Base-by-base conservation (phyloP, 225 moss, liverwort and hornwort species). In the Thuidium tamariscinum region DNA sequence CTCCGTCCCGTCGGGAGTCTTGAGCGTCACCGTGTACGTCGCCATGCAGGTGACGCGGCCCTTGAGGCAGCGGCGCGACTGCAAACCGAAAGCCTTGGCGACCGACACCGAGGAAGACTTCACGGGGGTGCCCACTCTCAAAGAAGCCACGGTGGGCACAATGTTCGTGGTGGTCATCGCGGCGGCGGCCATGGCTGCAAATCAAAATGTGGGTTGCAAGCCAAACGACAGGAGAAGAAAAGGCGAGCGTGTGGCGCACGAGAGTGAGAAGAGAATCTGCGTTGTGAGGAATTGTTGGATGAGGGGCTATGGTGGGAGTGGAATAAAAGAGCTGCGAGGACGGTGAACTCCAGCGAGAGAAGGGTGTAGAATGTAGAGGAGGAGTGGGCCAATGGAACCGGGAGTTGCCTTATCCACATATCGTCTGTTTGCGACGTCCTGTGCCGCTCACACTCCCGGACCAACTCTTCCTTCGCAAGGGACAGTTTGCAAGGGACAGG, bases 41-140 rank as follows among this genome's bases (percentile, higher is more conserved):
- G 88, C 79, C 88, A 78, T 82, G 82, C 90, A 90, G 25, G 90
- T 90, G 48, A 88, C 46, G 51, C 90, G 90, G 5, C 88, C 90
- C 90, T 74, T 60, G 61, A 61, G 46, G 82, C 60, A 77, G 34
- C 79, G 70, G 51, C 63, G 39, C 51, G 69, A 32, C 60, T 90
- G 88, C 78, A 90, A 52, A 15, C 90, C 90, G 73, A 90, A 90
- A 6, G 88, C 90, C 56, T 49, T 64, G n/a, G 86, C 89, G 42
- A 90, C 81, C 12, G 90, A 90, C 52, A 83, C 51, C 9, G 85
- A 72, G 37, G 90, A 69, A 7, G 66, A 36, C 36, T 76, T 54
- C 1, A 64, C 67, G 46, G 82, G 46, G 44, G 57, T 27, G 36
- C 56, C 30, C 76, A 75, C 67, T 20, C 59, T 51, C 82, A 84